Base-by-base conservation (phyloP, 2,329 filamentous ascomycete species). In the Alternaria triticina region DNA sequence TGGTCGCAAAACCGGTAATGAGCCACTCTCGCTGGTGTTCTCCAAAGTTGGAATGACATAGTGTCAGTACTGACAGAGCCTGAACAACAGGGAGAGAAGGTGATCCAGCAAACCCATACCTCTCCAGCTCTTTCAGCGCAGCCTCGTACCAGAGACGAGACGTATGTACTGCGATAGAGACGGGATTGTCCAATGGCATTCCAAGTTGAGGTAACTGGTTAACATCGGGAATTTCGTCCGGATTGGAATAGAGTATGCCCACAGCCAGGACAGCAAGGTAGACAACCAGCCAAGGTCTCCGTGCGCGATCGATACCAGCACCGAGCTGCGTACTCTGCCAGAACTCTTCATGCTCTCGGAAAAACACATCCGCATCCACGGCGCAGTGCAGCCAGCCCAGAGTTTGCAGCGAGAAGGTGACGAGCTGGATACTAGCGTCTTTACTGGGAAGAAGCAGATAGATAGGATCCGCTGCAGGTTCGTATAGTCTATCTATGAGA, bases 381-480 rank as follows among this genome's bases (percentile, higher is more conserved):
- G 64, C 64, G 30, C 64, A 66, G 36, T 66, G 64, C 28, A 66
- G 40, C 64, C 64, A 66, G 22, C 64, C 64, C 13, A 66, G 57
- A 17, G 40, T 64, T 22, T 57, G 52, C 5, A 64, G 64, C n/a
- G 64, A 63, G 27, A 60, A 64, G 12, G 49, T 52, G 13, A 64
- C 60, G 23, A 66, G 47, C 15, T 54, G 44, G 27, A 57, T 33
- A 23, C 60, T 63, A 28, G 60, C 46, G 22, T 65, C 52, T 22
- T 52, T 58, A 23, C 54, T 60, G 9, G 61, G 64, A 64, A 66
- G 64, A 22, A 66, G 46, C 43, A 66, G 47, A 40, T 59, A 64
- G 20, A 64, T 55, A 22, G 64, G 64, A 59, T 64, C 64, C 20
- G 64, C 58, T 6, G 44, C 57, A 36, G 64, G 64, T 22, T 64